phyloP scores from a whole-genome alignment of 352 stramenopile species.

The Globisporangium mamillatum region DNA sequence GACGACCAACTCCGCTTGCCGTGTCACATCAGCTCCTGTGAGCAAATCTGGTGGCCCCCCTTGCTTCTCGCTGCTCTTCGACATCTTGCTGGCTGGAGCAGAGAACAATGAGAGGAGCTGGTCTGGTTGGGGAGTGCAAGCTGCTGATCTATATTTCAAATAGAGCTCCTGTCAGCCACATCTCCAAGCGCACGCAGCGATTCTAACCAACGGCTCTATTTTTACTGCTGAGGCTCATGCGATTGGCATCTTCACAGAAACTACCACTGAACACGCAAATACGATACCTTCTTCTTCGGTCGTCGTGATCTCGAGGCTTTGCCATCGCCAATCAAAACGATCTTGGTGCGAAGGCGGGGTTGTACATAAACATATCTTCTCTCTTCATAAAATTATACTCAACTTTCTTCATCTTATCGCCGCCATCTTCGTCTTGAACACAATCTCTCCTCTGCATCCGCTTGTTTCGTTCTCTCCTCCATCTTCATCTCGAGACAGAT shows the following conservation, averaged over 20 bases:
- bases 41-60: background rate
- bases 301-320: background rate
- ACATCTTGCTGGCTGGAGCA: slow-evolving; percentile 19
- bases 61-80: slow-evolving; percentile 22
- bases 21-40: slow-evolving; percentile 33
- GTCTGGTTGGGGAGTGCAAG: background rate
- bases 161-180: background rate
- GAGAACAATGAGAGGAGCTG: background rate
- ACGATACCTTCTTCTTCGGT: background rate
- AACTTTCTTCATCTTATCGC: slow-evolving; percentile 8
- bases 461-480: background rate
- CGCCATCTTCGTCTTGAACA: background rate
- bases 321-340: background rate
- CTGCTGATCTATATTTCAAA: slow-evolving; percentile 3
- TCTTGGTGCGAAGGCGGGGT: background rate
- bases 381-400: slow-evolving; percentile 12
- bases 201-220: slow-evolving; percentile 1
- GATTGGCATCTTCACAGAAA: background rate
- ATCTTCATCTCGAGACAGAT: background rate
- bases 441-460: background rate
- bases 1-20: slow-evolving; percentile 65
- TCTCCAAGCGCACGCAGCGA: background rate
- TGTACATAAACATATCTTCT: slow-evolving; percentile 4
- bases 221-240: background rate
- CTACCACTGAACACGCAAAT: background rate